Evolutionary conservation across 2,329 filamentous ascomycete genomes (phyloP).

Genomic region (Trichoderma sp.): DNA sequence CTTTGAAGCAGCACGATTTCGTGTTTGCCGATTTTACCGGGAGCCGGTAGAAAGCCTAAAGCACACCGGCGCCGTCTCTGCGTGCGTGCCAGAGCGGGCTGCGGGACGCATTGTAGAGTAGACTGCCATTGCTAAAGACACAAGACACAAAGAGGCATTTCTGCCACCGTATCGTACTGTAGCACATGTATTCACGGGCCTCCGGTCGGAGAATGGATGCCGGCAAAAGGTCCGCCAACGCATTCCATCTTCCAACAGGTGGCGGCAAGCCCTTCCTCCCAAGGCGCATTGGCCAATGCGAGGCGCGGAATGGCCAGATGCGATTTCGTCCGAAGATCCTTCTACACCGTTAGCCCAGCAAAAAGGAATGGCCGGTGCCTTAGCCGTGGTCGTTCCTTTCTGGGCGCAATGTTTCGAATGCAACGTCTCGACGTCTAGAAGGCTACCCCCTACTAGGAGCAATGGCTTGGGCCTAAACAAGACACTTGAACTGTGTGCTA

Average conservation of each 20-base stretch:
- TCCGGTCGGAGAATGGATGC: not conserved
- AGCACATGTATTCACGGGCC: not conserved
- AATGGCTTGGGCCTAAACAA: conserved; percentile 12
- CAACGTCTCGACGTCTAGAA: conserved; percentile 19
- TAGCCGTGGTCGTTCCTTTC: conserved; percentile 15
- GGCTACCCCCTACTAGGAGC: not conserved
- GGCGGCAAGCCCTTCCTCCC: conserved; percentile 9
- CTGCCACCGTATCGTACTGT: not conserved
- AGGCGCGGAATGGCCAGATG: conserved; percentile 1
- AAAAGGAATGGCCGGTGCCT: conserved; percentile 12
- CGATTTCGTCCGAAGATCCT: conserved; percentile 19
- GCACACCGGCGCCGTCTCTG: not conserved
- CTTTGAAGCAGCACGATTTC: not conserved
- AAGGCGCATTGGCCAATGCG: conserved; percentile 11
- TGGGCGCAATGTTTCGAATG: conserved; percentile 17
- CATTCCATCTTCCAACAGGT: not conserved
- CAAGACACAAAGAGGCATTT: not conserved
- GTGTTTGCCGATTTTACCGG: conserved; percentile 1
- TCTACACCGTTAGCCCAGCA: not conserved
- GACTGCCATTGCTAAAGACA: not conserved
- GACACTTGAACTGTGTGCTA: not conserved
- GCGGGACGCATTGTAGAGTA: not conserved
- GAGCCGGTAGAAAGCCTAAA: conserved; percentile 2
- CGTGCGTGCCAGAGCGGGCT: conserved; percentile 3
- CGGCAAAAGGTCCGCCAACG: conserved; percentile 8